phyloP scores from a whole-genome alignment of 108 stramenopile species.

The Skeletonema tropicum region DNA sequence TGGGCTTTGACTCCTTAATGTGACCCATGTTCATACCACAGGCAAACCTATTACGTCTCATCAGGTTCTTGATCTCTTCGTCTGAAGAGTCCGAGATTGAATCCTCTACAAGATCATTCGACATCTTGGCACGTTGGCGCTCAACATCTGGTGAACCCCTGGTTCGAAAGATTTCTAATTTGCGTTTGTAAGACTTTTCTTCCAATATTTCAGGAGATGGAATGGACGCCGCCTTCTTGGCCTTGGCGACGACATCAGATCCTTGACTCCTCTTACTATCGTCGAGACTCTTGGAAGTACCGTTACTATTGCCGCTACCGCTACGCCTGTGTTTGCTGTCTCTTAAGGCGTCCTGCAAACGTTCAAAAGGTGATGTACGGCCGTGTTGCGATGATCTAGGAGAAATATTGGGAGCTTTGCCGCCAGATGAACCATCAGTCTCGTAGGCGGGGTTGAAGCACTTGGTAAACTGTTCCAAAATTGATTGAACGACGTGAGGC shows the following conservation, averaged over 20 bases:
- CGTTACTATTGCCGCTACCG: not conserved
- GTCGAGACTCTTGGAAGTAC: not conserved
- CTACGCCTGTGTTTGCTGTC: not conserved
- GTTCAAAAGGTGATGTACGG: not conserved
- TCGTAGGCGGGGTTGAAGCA: not conserved
- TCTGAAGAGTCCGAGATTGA: not conserved
- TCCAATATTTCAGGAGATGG: conserved; percentile 2
- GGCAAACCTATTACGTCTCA: not conserved
- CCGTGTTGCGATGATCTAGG: not conserved
- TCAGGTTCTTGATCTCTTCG: conserved; percentile 28
- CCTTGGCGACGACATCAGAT: conserved; percentile 2
- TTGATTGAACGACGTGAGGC: not conserved
- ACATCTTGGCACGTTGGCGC: not conserved
- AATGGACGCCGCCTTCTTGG: not conserved
- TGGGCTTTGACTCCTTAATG: not conserved
- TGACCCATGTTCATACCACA: conserved; percentile 7
- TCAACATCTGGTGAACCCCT: conserved; percentile 3
- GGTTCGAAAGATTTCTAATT: conserved; percentile 4
- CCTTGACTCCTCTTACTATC: not conserved
- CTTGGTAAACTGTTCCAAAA: not conserved
- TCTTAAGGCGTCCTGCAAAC: conserved; percentile 4
- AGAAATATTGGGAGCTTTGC: not conserved
- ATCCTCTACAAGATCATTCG: not conserved
- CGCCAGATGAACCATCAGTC: not conserved
- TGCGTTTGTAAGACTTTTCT: conserved; percentile 2